Percentiles rank a stretch among this genome's conserved stretches.
Evolutionary conservation across 371 early-diverging fungal species (phyloP).

Genomic region (Mucor racemosus): DNA sequence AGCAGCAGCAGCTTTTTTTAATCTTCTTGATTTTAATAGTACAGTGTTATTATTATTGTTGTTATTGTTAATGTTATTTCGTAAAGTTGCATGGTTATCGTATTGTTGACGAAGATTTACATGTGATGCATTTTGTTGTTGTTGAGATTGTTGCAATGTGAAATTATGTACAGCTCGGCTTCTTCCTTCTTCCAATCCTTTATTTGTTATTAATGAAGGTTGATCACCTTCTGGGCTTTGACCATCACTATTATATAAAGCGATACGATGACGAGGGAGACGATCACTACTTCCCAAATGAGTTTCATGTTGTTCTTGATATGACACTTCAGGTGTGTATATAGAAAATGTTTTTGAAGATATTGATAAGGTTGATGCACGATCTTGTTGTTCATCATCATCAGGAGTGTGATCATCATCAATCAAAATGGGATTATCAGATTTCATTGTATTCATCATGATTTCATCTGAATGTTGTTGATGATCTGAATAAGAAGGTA

Average conservation of each 20-base stretch:
- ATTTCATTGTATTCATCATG: not conserved
- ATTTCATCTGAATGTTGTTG: not conserved
- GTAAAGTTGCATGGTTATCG: not conserved
- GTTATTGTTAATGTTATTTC: not conserved
- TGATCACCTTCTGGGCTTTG: not conserved
- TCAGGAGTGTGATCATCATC: not conserved
- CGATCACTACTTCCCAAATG: not conserved
- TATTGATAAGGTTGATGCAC: conserved; percentile 25
- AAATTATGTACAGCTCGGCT: conserved; percentile 25
- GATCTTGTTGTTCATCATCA: conserved; percentile 10
- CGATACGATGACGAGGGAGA: conserved; percentile 19
- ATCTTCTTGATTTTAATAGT: not conserved
- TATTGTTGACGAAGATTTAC: conserved; percentile 14
- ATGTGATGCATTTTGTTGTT: conserved; percentile 10
- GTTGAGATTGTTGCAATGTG: not conserved
- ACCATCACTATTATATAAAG: not conserved
- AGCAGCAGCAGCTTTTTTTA: not conserved
- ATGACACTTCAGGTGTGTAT: not conserved
- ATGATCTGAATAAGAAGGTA: conserved; percentile 1
- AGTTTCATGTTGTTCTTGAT: not conserved
- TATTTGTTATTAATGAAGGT: not conserved
- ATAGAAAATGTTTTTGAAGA: conserved; percentile 28
- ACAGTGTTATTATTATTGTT: not conserved
- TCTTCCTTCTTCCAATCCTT: conserved; percentile 22
- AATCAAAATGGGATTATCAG: not conserved